These are phyloP conservation scores for Plasmodium ovale DNA, from an alignment of 169 alveolate species.

Conservation along the genomic window DNA sequence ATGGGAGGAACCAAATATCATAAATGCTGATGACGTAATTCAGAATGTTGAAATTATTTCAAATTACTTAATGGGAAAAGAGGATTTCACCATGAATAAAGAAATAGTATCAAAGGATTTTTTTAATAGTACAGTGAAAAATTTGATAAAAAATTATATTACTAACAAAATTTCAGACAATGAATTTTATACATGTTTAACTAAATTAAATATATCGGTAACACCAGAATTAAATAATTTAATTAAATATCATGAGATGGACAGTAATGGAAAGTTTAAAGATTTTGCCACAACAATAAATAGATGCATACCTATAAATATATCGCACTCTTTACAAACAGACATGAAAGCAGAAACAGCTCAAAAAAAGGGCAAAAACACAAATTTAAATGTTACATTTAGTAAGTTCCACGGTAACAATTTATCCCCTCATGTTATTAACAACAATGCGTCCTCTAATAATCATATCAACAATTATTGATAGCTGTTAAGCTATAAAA, in stretches of 20 bases:
- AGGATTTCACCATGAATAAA: conserved; percentile 22
- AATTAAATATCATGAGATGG: conserved; percentile 59
- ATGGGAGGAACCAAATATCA: conserved; percentile 60
- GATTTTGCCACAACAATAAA: conserved; percentile 71
- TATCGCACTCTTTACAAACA: conserved; percentile 38
- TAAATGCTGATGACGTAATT: conserved; percentile 38
- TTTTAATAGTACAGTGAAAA: conserved; percentile 58
- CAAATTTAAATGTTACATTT: conserved; percentile 42
- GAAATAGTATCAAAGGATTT: conserved; percentile 40
- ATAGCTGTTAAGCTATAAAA: conserved; percentile 2
- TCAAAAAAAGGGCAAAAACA: conserved; percentile 12
- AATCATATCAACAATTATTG: conserved; percentile 7
- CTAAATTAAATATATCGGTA: conserved; percentile 58
- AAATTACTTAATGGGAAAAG: conserved; percentile 27
- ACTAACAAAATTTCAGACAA: conserved; percentile 59
- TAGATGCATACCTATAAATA: conserved; percentile 51
- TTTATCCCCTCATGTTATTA: not conserved
- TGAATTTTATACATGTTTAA: conserved; percentile 44
- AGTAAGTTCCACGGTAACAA: conserved; percentile 10
- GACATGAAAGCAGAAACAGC: not conserved
- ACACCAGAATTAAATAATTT: conserved; percentile 57
- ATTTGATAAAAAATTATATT: conserved; percentile 62
- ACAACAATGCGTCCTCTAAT: conserved; percentile 4
- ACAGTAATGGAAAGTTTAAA: conserved; percentile 70
- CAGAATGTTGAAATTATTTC: conserved; percentile 54